These are phyloP conservation scores for Talaromyces nanjingensis DNA, from an alignment of 495 filamentous ascomycete genomes.

Conservation along the genomic window DNA sequence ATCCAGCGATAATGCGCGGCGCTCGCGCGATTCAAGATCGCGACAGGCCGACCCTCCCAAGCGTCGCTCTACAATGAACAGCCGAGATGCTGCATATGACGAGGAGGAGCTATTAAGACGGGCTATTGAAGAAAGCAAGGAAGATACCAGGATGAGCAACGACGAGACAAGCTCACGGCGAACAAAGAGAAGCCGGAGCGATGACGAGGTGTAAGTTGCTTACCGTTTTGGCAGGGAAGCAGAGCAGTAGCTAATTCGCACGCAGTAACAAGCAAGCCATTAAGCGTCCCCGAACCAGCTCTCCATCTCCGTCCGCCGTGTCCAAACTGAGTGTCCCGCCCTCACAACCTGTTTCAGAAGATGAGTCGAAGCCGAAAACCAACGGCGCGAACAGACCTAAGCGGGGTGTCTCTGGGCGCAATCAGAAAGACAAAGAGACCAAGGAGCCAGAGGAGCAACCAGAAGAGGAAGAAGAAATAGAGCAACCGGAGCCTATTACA, in stretches of 20 bases:
- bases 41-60: slow-evolving; percentile 52
- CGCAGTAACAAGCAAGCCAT: slow-evolving; percentile 45
- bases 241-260: slow-evolving; percentile 7
- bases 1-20: slow-evolving; percentile 38
- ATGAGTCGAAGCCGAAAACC: slow-evolving; percentile 44
- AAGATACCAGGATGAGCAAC: slow-evolving; percentile 45
- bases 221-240: not conserved
- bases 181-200: slow-evolving; percentile 79
- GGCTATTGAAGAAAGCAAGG: slow-evolving; percentile 93
- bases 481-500: slow-evolving; percentile 60
- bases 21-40: slow-evolving; percentile 40
- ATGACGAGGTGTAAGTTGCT: slow-evolving; percentile 80
- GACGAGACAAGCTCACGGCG: slow-evolving; percentile 48
- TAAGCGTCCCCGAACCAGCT: slow-evolving; percentile 70
- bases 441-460: slow-evolving; percentile 49
- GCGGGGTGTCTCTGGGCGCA: slow-evolving; percentile 54
- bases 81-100: slow-evolving; percentile 89
- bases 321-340: slow-evolving; percentile 38
- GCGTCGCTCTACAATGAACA: slow-evolving; percentile 95
- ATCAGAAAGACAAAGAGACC: slow-evolving; percentile 64
- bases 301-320: slow-evolving; percentile 56
- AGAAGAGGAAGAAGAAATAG: slow-evolving; percentile 55
- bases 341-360: slow-evolving; percentile 62
- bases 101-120: slow-evolving; percentile 84
- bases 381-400: slow-evolving; percentile 56